phyloP scores from a whole-genome alignment of 371 early-diverging fungal genomes.

The Gilbertella persicaria region DNA sequence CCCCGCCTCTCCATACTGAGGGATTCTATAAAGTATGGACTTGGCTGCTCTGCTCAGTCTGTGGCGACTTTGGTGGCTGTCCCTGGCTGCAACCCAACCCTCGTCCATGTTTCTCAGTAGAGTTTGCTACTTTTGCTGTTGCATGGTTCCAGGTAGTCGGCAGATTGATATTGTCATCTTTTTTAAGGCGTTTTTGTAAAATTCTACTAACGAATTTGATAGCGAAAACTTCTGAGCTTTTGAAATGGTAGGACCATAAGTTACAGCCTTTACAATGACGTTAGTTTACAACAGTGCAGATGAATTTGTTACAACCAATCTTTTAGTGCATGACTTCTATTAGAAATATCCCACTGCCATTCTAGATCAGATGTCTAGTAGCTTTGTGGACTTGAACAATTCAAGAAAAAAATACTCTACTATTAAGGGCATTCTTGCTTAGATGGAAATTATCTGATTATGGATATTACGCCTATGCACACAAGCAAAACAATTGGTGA shows the following conservation, averaged over 20 bases:
- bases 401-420: too few relatives aligned
- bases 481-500: too few relatives aligned
- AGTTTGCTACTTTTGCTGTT: constrained; percentile 23
- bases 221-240: constrained; percentile 18
- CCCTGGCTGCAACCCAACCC: constrained; percentile 21
- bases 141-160: constrained; percentile 25
- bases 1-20: constrained; percentile 21
- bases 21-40: constrained; percentile 21
- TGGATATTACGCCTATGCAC: too few relatives aligned
- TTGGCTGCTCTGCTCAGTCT: constrained; percentile 26
- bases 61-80: constrained; percentile 21
- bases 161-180: constrained; percentile 21
- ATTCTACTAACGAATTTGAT: constrained; percentile 18
- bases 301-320: constrained; percentile 14
- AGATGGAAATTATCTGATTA: too few relatives aligned
- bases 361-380: too few relatives aligned
- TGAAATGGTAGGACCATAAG: constrained; percentile 16
- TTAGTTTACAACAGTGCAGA: constrained; percentile 14
- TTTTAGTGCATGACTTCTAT: too few relatives aligned
- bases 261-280: constrained; percentile 17
- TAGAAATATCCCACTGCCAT: too few relatives aligned
- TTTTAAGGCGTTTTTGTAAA: constrained; percentile 19
- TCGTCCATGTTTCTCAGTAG: constrained; percentile 21
- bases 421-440: too few relatives aligned
- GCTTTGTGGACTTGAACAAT: too few relatives aligned